Base-by-base conservation (phyloP, 768 basidiomycete species). In the Crepidotus variabilis region DNA sequence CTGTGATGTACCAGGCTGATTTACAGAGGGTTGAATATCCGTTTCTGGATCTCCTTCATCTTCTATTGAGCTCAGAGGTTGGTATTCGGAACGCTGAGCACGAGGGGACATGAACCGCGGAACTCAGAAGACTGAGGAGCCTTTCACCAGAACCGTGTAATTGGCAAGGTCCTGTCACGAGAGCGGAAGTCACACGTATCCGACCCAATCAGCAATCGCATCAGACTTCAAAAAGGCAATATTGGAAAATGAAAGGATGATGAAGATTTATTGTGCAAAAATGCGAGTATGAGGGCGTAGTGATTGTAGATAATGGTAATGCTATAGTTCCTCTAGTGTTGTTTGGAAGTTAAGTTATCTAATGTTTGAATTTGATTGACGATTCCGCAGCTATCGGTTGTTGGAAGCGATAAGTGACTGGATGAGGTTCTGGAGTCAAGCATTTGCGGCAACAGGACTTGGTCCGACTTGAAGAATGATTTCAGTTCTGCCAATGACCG, bases 71-170 rank as follows among this genome's bases (percentile, higher is more conserved):
- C 46, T 49, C 53, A 83, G 69, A 3, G 76, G 78, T 58, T 79
- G 77, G 53, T 83, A 83, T 36, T 77, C 80, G 34, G 76, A 70
- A 65, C 73, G 76, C 28, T 51, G 50, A 33, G 72, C 66, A 23
- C 63, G 65, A 56, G 64, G 56, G 21, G 69, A 63, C 70, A 71
- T 71, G 52, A 54, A 28, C 28, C 28, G 28, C 28, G 8, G 28
- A 28, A 28, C 8, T 28, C 28, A 28, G 28, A 28, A 8, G 28
- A 28, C 28, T 4, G 28, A 28, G 28, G 8, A 28, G 28, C 28
- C 28, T 28, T 28, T 28, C 4, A 28, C 4, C 28, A 28, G 28
- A 28, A 28, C 28, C 28, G 28, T 28, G 28, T 28, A 28, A 28
- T 28, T 8, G 28, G 28, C 28, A 28, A 28, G 28, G 28, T 28